Base-by-base conservation (phyloP, 2,329 filamentous ascomycete genomes). In the Coleophoma crateriformis region DNA sequence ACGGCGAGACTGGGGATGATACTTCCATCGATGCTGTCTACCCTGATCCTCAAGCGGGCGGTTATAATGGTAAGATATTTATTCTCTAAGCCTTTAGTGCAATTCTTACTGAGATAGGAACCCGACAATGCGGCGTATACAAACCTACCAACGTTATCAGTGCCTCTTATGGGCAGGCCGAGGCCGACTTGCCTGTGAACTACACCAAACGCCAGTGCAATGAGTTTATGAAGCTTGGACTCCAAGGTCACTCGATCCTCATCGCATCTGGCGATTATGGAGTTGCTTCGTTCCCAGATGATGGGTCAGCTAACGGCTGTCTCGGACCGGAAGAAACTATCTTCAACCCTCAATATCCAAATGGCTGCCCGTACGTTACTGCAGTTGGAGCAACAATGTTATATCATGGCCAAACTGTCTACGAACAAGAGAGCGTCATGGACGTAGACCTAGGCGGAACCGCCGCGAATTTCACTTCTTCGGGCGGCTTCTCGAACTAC, bases 91-190 rank as follows among this genome's bases (percentile, higher is more conserved):
- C 33, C 27, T 22, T 12, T 15, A 7, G n/a, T 33, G 4, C 12
- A 13, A 33, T 12, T 32, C 8, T 14, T 8, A 33, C 20, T n/a
- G 3, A 4, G n/a, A 6, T 19, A 33, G 15, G 47, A 55, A 20
- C 47, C 50, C 2, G 11, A 15, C 54, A 56, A 45, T 58, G 55
- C 13, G 55, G 55, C 34, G 32, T 50, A 10, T 58, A 46, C 45
- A 55, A 51, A 33, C 53, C 56, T n/a, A 57, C 60, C 11, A 55
- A 58, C 11, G 60, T 63, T 58, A 12, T 79, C 54, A 71, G 69
- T 37, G 74, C 81, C 54, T 76, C 72, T 13, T 79, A 80, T 58
- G 76, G 76, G 37, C 71, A 72, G 42, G 68, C 72, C 34, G 79
- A 83, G 61, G 65, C 67, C 13, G 72, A 75, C 34, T 66, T 81